phyloP scores from a whole-genome alignment of 169 alveolate species.

The Plasmodium adleri region DNA sequence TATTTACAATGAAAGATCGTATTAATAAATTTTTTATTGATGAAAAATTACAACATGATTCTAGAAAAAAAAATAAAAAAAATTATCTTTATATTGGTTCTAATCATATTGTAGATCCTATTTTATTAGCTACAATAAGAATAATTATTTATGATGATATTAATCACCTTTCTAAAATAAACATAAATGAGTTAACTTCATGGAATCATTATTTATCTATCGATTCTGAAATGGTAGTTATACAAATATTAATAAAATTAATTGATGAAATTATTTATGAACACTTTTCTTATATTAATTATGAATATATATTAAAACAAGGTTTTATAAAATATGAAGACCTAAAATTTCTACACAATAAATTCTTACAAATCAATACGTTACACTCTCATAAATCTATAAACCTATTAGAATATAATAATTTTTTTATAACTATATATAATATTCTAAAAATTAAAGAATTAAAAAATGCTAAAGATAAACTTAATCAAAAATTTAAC shows the following conservation, averaged over 20 bases:
- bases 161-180: constrained; percentile 46
- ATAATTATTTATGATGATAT: constrained; percentile 60
- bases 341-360: constrained; percentile 64
- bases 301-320: constrained; percentile 66
- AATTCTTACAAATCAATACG: constrained; percentile 59
- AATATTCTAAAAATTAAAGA: constrained; percentile 60
- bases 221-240: constrained; percentile 40
- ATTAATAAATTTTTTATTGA: constrained; percentile 64
- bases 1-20: constrained; percentile 74
- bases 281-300: constrained; percentile 57
- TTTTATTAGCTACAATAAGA: constrained; percentile 62
- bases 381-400: constrained; percentile 63
- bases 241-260: constrained; percentile 66
- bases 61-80: constrained; percentile 24
- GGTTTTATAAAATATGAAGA: constrained; percentile 40
- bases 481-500: constrained; percentile 21
- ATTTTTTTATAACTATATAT: constrained; percentile 54
- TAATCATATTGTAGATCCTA: constrained; percentile 47
- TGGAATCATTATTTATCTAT: constrained; percentile 63
- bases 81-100: constrained; percentile 59
- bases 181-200: constrained; percentile 19
- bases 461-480: constrained; percentile 34
- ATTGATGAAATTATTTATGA: constrained; percentile 69
- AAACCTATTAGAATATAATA: constrained; percentile 23
- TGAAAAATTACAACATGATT: constrained; percentile 49